Evolutionary conservation across 1,284 basidiomycete species (phyloP).

Genomic region (Tilletia horrida): DNA sequence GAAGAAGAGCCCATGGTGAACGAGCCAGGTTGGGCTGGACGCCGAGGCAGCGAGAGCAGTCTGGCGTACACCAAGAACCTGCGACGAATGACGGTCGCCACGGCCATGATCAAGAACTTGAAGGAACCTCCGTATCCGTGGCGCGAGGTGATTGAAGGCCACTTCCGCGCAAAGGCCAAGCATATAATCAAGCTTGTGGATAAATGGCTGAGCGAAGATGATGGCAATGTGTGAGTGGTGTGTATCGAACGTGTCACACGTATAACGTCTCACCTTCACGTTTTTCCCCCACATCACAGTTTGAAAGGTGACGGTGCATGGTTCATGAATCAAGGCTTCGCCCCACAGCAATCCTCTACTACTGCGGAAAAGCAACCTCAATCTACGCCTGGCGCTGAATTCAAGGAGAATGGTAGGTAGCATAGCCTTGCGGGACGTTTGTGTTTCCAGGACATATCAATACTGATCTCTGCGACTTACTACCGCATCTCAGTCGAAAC

Average conservation of each 20-base stretch:
- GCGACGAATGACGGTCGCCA: constrained; percentile 20
- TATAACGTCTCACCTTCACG: neutral
- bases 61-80: constrained; percentile 9
- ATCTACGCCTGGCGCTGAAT: too few species aligned
- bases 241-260: too few species aligned
- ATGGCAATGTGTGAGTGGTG: constrained; percentile 57
- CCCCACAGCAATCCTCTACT: too few species aligned
- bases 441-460: too few species aligned
- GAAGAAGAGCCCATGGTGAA: constrained; percentile 80
- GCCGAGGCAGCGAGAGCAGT: neutral
- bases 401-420: too few species aligned
- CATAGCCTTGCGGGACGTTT: too few species aligned
- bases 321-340: neutral
- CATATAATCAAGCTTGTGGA: constrained; percentile 72
- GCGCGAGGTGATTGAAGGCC: constrained; percentile 75
- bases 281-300: neutral
- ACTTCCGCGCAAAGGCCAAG: constrained; percentile 78
- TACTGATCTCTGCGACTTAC: too few species aligned
- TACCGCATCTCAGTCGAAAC: too few species aligned
- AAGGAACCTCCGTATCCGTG: constrained; percentile 77
- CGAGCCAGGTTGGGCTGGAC: constrained; percentile 64
- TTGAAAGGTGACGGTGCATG: neutral
- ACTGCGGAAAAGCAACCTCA: too few species aligned
- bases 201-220: constrained; percentile 70
- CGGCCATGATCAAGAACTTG: constrained; percentile 72